Evolutionary conservation across 257 asterid species (phyloP).

Genomic region (Prunella vulgaris): DNA sequence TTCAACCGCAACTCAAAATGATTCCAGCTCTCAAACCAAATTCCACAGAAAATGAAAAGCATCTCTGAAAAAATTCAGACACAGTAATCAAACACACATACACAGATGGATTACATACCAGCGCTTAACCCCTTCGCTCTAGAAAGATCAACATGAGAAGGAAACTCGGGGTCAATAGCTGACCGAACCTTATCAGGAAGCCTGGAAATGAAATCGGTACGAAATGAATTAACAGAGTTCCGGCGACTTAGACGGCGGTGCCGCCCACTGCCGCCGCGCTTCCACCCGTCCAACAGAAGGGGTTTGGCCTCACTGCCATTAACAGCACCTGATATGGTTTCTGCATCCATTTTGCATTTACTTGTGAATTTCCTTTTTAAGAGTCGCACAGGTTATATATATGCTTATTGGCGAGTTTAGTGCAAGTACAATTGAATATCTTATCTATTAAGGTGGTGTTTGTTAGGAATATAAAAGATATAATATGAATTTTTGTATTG

Average conservation of each 20-base stretch:
- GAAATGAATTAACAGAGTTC: constrained; percentile 60
- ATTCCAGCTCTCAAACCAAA: constrained; percentile 1
- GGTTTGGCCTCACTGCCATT: constrained; percentile 29
- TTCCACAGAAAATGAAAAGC: neutral
- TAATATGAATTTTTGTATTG: too few relatives aligned
- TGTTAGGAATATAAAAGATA: too few relatives aligned
- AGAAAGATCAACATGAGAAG: constrained; percentile 41
- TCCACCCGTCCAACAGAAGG: constrained; percentile 45
- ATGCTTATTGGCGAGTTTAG: neutral
- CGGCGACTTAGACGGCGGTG: constrained; percentile 54
- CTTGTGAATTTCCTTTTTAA: neutral
- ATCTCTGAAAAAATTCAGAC: neutral
- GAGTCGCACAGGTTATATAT: neutral
- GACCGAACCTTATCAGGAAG: constrained; percentile 65
- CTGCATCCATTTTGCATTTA: constrained; percentile 32
- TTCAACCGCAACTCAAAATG: neutral
- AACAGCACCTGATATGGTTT: neutral
- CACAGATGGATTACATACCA: constrained; percentile 33
- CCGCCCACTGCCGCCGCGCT: constrained; percentile 38
- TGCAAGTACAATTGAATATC: neutral
- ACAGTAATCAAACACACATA: neutral
- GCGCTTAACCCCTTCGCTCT: constrained; percentile 34
- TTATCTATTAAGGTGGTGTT: too few relatives aligned
- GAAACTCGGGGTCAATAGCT: constrained; percentile 57
- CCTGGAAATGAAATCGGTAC: constrained; percentile 49